Percentiles rank a stretch among this genome's conserved stretches.
Conservation (phyloP, 139 green algal genomes). For the Chlamydomonas applanata region DNA sequence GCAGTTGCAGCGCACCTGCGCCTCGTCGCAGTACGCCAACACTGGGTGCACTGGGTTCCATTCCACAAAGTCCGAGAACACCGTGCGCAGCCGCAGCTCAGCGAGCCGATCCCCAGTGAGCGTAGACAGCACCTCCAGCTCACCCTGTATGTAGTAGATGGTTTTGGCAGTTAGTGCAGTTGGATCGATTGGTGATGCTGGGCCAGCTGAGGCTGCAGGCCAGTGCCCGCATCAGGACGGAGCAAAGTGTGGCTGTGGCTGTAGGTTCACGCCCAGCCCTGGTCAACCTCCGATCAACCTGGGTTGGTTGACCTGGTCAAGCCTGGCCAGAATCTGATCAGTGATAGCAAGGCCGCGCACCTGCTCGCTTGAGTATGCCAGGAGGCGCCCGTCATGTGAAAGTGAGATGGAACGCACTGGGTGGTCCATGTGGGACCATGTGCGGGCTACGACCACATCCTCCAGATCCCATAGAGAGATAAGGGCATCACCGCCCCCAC, state of each 20-base stretch:
- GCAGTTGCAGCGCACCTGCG: no score
- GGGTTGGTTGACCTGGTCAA: no score
- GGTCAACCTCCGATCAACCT: no score
- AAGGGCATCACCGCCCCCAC: constrained; percentile 24
- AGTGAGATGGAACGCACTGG: constrained; percentile 26
- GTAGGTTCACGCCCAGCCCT: no score
- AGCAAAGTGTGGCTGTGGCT: no score
- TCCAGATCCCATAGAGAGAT: constrained; percentile 32
- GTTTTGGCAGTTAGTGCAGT: no score
- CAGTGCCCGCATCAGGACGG: no score
- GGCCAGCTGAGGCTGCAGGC: no score
- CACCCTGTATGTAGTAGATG: no score
- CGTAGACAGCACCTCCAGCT: constrained; percentile 5
- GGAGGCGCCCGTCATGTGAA: constrained; percentile 11
- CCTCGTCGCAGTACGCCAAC: constrained; percentile 16
- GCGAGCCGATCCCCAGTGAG: background rate
- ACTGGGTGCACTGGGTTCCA: constrained; percentile 10
- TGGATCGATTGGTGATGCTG: no score
- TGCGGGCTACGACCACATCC: constrained; percentile 14
- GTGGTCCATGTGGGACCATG: constrained; percentile 30
- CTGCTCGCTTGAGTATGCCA: constrained; percentile 33
- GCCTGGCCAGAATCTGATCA: no score
- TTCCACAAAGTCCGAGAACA: background rate
- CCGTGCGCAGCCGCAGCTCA: constrained; percentile 1
- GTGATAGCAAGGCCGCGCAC: background rate